phyloP scores from a whole-genome alignment of 305 asterid genomes.

The Striga hermonthica region DNA sequence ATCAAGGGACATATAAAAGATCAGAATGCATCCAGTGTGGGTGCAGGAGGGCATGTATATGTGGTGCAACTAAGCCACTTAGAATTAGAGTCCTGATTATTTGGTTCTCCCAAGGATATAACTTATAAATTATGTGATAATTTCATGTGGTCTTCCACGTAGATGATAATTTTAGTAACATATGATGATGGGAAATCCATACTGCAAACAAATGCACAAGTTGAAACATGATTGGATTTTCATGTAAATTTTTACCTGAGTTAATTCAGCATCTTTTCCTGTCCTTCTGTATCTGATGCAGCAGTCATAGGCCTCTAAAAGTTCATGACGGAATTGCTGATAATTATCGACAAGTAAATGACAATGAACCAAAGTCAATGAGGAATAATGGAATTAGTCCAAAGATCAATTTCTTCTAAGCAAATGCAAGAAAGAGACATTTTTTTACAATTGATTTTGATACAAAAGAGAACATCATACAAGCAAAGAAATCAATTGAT shows the following conservation, averaged over 20 bases:
- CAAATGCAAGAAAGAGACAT: constrained; percentile 11
- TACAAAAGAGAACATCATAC: constrained; percentile 21
- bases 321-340: constrained; percentile 84
- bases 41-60: constrained; percentile 5
- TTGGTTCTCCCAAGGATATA: background rate
- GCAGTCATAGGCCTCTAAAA: constrained; percentile 90
- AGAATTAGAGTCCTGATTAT: background rate
- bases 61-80: background rate
- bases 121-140: background rate
- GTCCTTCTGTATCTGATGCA: constrained; percentile 78
- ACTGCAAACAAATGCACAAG: constrained; percentile 10
- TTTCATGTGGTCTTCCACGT: constrained; percentile 1
- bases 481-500: constrained; percentile 14
- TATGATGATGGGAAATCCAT: constrained; percentile 3
- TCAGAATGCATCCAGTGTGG: background rate
- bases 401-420: constrained; percentile 16
- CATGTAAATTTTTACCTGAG: constrained; percentile 57
- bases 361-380: background rate
- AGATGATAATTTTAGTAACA: background rate
- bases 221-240: constrained; percentile 21
- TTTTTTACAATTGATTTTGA: background rate
- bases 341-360: constrained; percentile 16
- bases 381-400: background rate
- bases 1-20: background rate
- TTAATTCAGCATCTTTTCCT: constrained; percentile 93